phyloP scores from a whole-genome alignment of 768 basidiomycete species.

The Calocybe indica region DNA sequence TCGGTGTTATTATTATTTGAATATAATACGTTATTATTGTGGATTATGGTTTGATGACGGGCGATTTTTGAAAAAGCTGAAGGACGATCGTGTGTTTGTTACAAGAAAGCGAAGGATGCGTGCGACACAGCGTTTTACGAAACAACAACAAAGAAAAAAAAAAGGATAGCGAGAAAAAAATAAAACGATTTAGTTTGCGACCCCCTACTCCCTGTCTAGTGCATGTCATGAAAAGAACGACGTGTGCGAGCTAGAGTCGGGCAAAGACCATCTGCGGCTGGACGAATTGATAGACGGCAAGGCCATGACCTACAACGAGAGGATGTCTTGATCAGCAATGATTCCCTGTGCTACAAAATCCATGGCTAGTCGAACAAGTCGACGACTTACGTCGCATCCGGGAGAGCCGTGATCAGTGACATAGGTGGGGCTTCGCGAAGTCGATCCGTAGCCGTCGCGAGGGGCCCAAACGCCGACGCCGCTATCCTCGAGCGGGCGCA shows the following conservation, averaged over 20 bases:
- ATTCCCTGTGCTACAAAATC: background rate
- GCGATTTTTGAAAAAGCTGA: too few species aligned
- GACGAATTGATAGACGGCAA: slow-evolving; percentile 26
- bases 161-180: background rate
- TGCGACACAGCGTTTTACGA: too few species aligned
- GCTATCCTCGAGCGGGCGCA: too few species aligned
- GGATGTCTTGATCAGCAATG: background rate
- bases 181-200: slow-evolving; percentile 7
- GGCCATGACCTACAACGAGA: background rate
- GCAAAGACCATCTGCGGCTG: slow-evolving; percentile 27
- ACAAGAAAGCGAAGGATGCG: too few species aligned
- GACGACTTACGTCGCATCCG: slow-evolving; percentile 6
- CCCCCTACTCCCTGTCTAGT: slow-evolving; percentile 20
- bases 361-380: background rate
- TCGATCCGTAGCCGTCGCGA: background rate
- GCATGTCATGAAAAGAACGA: slow-evolving; percentile 10
- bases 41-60: too few species aligned
- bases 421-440: slow-evolving; percentile 5
- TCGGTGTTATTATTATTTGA: too few species aligned
- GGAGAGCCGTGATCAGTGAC: slow-evolving; percentile 2
- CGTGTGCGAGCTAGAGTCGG: slow-evolving; percentile 16
- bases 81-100: too few species aligned
- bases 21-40: too few species aligned
- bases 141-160: too few species aligned
- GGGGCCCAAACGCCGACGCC: background rate